Base-by-base conservation (phyloP, 1,284 basidiomycete genomes). In the Heterobasidion occidentale region DNA sequence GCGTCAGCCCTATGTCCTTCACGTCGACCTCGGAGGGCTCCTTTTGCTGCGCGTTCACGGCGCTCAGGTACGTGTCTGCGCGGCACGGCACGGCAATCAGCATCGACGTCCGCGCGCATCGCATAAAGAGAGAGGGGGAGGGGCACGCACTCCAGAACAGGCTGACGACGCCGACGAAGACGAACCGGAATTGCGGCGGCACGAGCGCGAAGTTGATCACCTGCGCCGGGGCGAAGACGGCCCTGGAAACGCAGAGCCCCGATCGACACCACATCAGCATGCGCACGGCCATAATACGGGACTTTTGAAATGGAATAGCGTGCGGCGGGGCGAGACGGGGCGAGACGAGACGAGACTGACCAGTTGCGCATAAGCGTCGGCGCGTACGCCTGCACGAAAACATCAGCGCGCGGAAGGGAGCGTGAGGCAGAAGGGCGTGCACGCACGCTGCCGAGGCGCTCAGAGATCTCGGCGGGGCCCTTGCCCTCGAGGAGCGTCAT, bases 61-160 rank as follows among this genome's bases (percentile, higher is more conserved):
- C 68, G 58, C 77, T 79, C 36, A 79, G 68, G 64, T 79, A 74
- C n/a, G 77, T 74, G 56, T 77, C 76, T 79, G 54, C 4, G 14
- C 20, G 34, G 9, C 2, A 44, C 27, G 19, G 20, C 15, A 47
- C 15, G 15, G 44, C 44, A 53, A 61, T 27, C 36, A 51, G 17
- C 11, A 14, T 9, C 34, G 12, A 17, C 12, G 49, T 9, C 19
- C 1, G 15, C 11, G 49, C n/a, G n/a, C n/a, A n/a, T n/a, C n/a
- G n/a, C n/a, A n/a, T 11, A 5, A 34, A 19, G 20, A 19, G 17
- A 47, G 27, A 33, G 12, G 63, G 60, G 58, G 59, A 67, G 52
- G 61, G 11, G 2, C n/a, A 80, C 84, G 53, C 64, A 90, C 88
- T 94, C 92, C 91, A 94, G 72, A 92, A 90, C 54, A 94, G 75